Evolutionary conservation across 2,329 filamentous ascomycete genomes (phyloP), one percentile per base, ranked within the genome.

Genomic region (Fusarium bactridioides): DNA sequence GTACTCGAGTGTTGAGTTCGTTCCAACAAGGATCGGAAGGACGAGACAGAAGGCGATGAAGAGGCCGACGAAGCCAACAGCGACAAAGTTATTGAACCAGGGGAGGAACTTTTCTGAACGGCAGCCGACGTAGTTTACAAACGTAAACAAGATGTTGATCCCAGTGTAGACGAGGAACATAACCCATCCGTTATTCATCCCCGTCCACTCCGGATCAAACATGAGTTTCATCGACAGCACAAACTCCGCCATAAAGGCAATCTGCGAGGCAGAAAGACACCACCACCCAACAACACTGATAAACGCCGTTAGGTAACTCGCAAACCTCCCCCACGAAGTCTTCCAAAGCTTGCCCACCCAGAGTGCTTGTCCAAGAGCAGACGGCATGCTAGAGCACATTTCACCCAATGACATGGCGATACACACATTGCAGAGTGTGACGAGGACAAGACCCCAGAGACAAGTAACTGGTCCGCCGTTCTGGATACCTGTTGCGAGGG

Each of bases 211-310:
- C 0, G 81, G 81, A 9, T 86, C 81, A 61, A 87, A 88, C 81
- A 89, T 83, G 55, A 84, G 79, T 78, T 87, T 88, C 81, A 89
- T 86, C 6, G 85, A 84, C 5, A n/a, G 87, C 78, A 61, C 88
- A 77, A 69, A 88, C 62, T 88, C 82, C 5, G 87, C 85, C 86
- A 89, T 89, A 70, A 89, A 89, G 9, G 86, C 87, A 27, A 85
- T 82, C 69, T 87, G 84, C 6, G 86, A 88, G 0, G 87, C 88
- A 1, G 85, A 86, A 65, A 89, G 78, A 2, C 86, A 85, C 86
- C 86, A 88, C 88, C 88, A 89, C 18, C 87, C 87, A 70, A 89
- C 89, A 0, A 84, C 87, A 73, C 89, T 89, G 74, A 89, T 87
- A 84, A 86, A 89, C 3, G 87, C 88, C 61, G 86, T 88, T 79